Conservation (phyloP, 345 rosid genomes). For the Citrus medica region DNA sequence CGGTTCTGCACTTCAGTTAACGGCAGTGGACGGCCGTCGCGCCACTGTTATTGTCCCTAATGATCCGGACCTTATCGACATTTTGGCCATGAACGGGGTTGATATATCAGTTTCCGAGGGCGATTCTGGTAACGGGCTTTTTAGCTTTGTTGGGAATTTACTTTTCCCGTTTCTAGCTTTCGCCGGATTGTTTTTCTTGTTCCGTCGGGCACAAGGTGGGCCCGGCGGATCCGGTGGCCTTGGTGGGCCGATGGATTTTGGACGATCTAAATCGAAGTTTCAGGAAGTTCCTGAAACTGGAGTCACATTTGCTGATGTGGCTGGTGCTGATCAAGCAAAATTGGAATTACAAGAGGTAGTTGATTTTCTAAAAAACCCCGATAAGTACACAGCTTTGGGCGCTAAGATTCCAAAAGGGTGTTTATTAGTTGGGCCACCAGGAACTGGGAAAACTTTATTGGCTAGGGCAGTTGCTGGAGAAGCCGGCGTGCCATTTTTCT, state of each 20-base stretch:
- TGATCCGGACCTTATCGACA: constrained; percentile 71
- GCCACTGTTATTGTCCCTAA: constrained; percentile 60
- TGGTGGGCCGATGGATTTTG: constrained; percentile 87
- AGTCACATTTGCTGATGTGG: constrained; percentile 69
- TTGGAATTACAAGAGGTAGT: constrained; percentile 78
- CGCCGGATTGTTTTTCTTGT: constrained; percentile 61
- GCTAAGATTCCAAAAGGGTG: constrained; percentile 89
- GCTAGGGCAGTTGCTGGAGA: constrained; percentile 92
- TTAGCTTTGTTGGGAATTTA: constrained; percentile 57
- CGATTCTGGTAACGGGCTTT: constrained; percentile 60
- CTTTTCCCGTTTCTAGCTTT: constrained; percentile 63
- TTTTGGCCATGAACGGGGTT: constrained; percentile 72
- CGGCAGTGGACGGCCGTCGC: constrained; percentile 68
- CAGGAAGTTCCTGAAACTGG: constrained; percentile 90
- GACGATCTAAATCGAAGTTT: constrained; percentile 72
- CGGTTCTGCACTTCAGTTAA: constrained; percentile 57
- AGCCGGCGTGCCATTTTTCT: constrained; percentile 86
- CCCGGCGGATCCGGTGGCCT: constrained; percentile 83
- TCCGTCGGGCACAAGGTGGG: constrained; percentile 68
- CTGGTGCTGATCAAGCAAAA: constrained; percentile 84
- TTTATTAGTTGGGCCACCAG: constrained; percentile 74
- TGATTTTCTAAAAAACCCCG: constrained; percentile 79
- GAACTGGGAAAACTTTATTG: constrained; percentile 79
- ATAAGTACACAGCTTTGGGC: constrained; percentile 79
- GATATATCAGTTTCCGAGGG: constrained; percentile 81